Conservation (phyloP, 1,284 basidiomycete species). For the Boletus albobrunnescens region DNA sequence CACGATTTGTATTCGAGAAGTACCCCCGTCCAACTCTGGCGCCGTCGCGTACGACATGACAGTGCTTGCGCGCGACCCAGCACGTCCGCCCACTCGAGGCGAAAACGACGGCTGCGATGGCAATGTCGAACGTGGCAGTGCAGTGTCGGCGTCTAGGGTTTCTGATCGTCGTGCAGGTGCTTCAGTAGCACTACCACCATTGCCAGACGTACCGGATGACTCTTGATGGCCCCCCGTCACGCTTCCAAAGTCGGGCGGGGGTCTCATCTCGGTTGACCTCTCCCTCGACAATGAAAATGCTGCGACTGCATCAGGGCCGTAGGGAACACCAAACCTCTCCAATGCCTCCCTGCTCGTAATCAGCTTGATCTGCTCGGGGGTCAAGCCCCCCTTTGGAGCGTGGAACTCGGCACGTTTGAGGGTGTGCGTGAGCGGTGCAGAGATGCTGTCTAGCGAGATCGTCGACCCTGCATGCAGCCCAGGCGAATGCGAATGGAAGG, state of each 20-base stretch:
- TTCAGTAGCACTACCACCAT: neutral
- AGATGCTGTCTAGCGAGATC: constrained; percentile 46
- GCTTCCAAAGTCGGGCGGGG: constrained; percentile 33
- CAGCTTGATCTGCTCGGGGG: constrained; percentile 50
- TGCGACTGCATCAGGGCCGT: constrained; percentile 44
- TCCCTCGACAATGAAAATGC: constrained; percentile 36
- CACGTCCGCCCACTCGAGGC: neutral
- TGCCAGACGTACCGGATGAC: neutral
- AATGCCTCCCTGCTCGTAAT: constrained; percentile 46
- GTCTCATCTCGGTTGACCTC: constrained; percentile 26
- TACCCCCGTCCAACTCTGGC: neutral
- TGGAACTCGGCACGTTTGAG: constrained; percentile 46
- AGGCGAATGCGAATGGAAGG: constrained; percentile 18
- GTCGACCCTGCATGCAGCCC: constrained; percentile 34
- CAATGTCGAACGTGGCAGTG: constrained; percentile 1
- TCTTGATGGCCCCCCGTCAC: constrained; percentile 1
- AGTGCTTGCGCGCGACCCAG: constrained; percentile 17
- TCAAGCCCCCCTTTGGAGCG: constrained; percentile 47
- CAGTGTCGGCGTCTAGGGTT: neutral
- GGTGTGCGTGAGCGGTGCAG: constrained; percentile 49
- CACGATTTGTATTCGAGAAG: neutral
- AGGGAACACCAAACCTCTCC: constrained; percentile 48
- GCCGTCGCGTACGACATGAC: constrained; percentile 9
- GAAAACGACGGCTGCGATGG: neutral
- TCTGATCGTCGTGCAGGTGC: neutral